Base-by-base conservation (phyloP, 495 filamentous ascomycete species). In the Talaromyces trachyspermus region DNA sequence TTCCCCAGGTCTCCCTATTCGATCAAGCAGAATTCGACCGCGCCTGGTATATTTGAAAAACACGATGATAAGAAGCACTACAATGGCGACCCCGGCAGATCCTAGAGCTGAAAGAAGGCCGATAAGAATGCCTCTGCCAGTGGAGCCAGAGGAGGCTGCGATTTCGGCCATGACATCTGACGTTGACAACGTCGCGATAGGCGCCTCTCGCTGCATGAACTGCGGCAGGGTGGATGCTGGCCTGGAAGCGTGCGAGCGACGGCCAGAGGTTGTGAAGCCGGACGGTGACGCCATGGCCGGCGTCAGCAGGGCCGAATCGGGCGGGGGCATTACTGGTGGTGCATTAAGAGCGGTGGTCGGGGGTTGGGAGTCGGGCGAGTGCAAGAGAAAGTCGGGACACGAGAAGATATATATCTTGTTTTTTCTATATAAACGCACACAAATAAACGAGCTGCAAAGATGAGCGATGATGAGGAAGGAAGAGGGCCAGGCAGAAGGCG, bases 21-120 rank as follows among this genome's bases (percentile, higher is more conserved):
- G 82, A 70, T 97, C 91, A 50, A 98, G 76, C 48, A 97, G 79
- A 53, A 98, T 98, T 49, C 92, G 78, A 23, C 92, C 92, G 43
- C 83, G 81, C 43, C 75, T 78, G 36, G 92, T 96, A 69, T 95
- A 91, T 63, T 83, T 77, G 67, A 97, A 92, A 69, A 95, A 95
- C 66, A 95, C 95, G 58, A 96, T 82, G 58, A 91, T 69, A 42
- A 84, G 79, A 51, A 95, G 82, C 40, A 97, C 73, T 26, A 89
- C 54, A 26, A 85, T 81, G 24, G 95, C 87, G 26, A 97, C 72
- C 6, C 81, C 78, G 8, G 90, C 92, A 30, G 89, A 94, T 24
- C 91, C 92, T 66, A 98, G 95, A 15, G 91, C 92, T n/a, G 94
- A 95, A 38, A 96, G 71, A 56, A 98, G 81, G 49, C 90, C 92